phyloP scores from a whole-genome alignment of 768 basidiomycete genomes.

The Amanita pseudoporphyria region DNA sequence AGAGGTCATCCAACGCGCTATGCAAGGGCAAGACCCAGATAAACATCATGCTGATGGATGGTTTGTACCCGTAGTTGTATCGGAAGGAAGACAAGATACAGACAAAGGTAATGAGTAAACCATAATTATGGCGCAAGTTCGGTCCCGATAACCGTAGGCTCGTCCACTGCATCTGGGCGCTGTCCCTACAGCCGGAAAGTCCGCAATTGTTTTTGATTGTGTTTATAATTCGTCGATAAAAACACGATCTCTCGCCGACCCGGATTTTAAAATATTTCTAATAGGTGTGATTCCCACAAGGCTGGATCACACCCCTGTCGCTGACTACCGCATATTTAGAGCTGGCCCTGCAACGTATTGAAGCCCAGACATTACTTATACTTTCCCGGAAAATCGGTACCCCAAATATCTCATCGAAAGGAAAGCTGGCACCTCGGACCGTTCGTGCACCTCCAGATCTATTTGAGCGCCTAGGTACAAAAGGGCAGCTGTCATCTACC shows the following conservation, averaged over 20 bases:
- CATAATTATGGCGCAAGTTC: no score
- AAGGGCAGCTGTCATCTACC: not conserved
- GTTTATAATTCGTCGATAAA: slow-evolving; percentile 53
- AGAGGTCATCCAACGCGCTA: slow-evolving; percentile 47
- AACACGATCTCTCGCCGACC: slow-evolving; percentile 46
- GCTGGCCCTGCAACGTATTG: slow-evolving; percentile 58
- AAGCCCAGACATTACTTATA: slow-evolving; percentile 45
- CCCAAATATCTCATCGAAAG: slow-evolving; percentile 74
- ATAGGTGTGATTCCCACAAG: slow-evolving; percentile 37
- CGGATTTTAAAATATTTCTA: slow-evolving; percentile 60
- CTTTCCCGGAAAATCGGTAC: slow-evolving; percentile 63
- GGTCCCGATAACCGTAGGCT: not conserved
- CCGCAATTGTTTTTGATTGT: slow-evolving; percentile 65
- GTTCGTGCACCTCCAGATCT: slow-evolving; percentile 36
- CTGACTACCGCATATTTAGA: slow-evolving; percentile 32
- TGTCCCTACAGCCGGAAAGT: slow-evolving; percentile 47
- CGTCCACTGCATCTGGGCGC: not conserved
- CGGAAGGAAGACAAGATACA: slow-evolving; percentile 46
- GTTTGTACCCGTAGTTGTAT: slow-evolving; percentile 67
- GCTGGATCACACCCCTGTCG: no score
- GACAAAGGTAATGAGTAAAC: slow-evolving; percentile 53
- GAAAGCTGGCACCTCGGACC: slow-evolving; percentile 49
- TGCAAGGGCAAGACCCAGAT: slow-evolving; percentile 38
- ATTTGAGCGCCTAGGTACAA: slow-evolving; percentile 1
- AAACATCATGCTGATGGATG: slow-evolving; percentile 32